These are phyloP conservation scores for Chrysosporium keratinophilum DNA, from an alignment of 2,329 filamentous ascomycete species.

Conservation along the genomic window DNA sequence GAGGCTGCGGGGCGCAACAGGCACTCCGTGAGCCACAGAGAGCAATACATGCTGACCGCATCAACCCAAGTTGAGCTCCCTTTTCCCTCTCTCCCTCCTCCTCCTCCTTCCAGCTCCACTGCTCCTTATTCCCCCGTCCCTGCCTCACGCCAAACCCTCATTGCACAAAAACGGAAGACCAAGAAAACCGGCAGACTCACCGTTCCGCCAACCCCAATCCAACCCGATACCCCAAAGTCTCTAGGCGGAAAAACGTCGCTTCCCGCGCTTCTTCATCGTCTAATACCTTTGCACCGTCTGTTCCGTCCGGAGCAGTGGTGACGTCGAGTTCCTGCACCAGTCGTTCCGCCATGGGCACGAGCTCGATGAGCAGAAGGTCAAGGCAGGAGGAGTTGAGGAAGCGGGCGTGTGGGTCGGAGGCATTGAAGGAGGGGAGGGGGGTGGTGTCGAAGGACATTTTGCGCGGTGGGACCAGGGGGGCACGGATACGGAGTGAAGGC, in stretches of 20 bases:
- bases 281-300: slow-evolving; percentile 21
- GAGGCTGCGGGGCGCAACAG: no score
- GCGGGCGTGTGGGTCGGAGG: slow-evolving; percentile 61
- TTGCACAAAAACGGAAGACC: not conserved
- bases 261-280: slow-evolving; percentile 67
- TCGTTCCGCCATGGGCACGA: slow-evolving; percentile 87
- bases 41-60: no score
- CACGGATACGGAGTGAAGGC: not conserved
- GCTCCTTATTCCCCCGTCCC: not conserved
- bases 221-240: slow-evolving; percentile 78
- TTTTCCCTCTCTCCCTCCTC: no score
- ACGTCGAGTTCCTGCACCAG: slow-evolving; percentile 58
- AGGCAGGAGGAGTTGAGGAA: slow-evolving; percentile 77
- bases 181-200: slow-evolving; percentile 35
- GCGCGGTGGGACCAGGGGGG: not conserved
- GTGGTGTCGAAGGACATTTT: slow-evolving; percentile 60
- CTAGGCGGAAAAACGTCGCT: slow-evolving; percentile 72
- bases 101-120: not conserved
- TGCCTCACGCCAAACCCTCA: not conserved
- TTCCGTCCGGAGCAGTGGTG: slow-evolving; percentile 18
- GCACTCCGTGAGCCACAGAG: no score
- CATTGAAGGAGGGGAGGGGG: slow-evolving; percentile 57
- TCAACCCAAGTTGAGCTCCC: no score
- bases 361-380: slow-evolving; percentile 90
- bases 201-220: slow-evolving; percentile 85